These are phyloP conservation scores for Cladosporium sp. DNA, from an alignment of 2,329 filamentous ascomycete genomes.

Conservation along the genomic window DNA sequence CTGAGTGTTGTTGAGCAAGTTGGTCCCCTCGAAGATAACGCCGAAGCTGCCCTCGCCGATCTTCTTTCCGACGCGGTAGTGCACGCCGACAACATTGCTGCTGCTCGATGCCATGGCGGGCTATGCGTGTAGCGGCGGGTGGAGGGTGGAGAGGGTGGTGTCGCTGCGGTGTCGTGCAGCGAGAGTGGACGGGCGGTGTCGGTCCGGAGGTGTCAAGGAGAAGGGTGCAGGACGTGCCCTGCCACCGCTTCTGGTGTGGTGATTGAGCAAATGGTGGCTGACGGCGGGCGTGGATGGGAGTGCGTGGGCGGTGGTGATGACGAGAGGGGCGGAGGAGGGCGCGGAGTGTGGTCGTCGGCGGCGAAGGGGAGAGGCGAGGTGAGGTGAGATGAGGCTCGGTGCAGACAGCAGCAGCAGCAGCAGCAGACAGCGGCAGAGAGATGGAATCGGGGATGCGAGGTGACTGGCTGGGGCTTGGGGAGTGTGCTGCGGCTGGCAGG, in stretches of 20 bases:
- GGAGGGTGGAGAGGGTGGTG: slow-evolving; percentile 19
- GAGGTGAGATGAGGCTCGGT: neutral
- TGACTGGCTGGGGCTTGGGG: neutral
- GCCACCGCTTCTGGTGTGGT: slow-evolving; percentile 17
- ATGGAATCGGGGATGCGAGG: neutral
- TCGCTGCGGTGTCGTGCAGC: neutral
- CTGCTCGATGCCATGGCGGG: slow-evolving; percentile 75
- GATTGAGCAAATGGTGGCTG: slow-evolving; percentile 10
- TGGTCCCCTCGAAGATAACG: slow-evolving; percentile 98
- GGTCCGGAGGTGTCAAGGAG: slow-evolving; percentile 7
- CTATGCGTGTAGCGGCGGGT: slow-evolving; percentile 22
- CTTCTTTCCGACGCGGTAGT: slow-evolving; percentile 99
- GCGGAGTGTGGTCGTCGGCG: neutral
- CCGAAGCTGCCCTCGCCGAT: slow-evolving; percentile 98
- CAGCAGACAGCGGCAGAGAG: neutral
- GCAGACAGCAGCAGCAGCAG: neutral
- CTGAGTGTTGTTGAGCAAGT: slow-evolving; percentile 97
- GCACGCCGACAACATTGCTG: slow-evolving; percentile 96
- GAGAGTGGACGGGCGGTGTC: neutral
- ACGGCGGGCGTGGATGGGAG: neutral
- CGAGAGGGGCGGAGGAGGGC: neutral
- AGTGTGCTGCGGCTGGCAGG: neutral
- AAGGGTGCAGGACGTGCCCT: slow-evolving; percentile 19
- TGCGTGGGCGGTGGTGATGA: slow-evolving; percentile 3
- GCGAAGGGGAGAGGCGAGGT: neutral